Percentiles rank a stretch among this genome's conserved stretches.
Conservation (phyloP, 2,329 filamentous ascomycete species). For the Fusarium sacchari region DNA sequence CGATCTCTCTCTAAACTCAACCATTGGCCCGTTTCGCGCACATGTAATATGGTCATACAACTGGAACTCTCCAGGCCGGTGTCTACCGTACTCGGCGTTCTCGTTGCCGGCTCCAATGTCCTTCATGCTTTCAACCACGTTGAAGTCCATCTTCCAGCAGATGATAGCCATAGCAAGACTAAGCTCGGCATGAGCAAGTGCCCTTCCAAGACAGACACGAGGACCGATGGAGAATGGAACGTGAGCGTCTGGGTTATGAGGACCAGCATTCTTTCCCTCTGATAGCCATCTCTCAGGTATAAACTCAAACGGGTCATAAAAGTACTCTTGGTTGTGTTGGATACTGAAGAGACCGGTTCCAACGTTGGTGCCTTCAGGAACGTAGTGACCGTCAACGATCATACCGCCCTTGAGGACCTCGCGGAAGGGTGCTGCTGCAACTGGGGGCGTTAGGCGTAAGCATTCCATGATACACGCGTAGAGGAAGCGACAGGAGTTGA, state of each 20-base stretch:
- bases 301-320: not conserved
- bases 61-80: not conserved
- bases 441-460: not conserved
- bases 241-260: not conserved
- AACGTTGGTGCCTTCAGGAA: not conserved
- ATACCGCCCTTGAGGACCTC: not conserved
- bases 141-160: not conserved
- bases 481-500: not conserved
- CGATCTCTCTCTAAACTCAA: not conserved
- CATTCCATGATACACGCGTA: not conserved
- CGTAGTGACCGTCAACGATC: not conserved
- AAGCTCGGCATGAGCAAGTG: not conserved
- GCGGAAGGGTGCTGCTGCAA: not conserved
- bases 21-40: not conserved
- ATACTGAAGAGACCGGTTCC: not conserved
- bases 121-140: not conserved
- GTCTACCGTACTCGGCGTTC: not conserved
- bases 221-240: not conserved
- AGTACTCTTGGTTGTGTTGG: not conserved
- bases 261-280: not conserved
- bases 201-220: not conserved
- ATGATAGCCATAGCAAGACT: constrained; percentile 1
- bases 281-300: not conserved
- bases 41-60: not conserved
- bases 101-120: not conserved